These are phyloP conservation scores for Neospora caninum DNA, from an alignment of 169 alveolate species.

Conservation along the genomic window DNA sequence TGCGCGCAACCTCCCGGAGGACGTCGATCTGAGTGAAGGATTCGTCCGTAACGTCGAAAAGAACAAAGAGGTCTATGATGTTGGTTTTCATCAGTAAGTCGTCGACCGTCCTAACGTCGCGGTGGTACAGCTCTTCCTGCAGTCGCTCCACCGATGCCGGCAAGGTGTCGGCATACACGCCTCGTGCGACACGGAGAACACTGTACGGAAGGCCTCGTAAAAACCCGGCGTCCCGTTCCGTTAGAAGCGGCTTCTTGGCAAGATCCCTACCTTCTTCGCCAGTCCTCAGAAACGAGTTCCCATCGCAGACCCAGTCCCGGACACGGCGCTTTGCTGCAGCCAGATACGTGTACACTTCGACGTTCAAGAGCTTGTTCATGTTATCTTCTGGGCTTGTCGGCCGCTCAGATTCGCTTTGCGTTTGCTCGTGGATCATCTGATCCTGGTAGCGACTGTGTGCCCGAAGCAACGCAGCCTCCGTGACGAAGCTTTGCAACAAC, in stretches of 20 bases:
- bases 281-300: conserved; percentile 47
- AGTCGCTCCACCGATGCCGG: conserved; percentile 38
- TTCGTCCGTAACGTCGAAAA: conserved; percentile 39
- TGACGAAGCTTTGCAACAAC: conserved; percentile 40
- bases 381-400: conserved; percentile 19
- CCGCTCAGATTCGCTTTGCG: background rate
- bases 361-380: background rate
- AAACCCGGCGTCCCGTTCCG: conserved; percentile 43
- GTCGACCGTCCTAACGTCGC: conserved; percentile 26
- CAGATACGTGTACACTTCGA: conserved; percentile 23
- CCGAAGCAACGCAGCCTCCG: conserved; percentile 33
- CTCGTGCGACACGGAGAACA: conserved; percentile 42
- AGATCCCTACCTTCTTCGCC: background rate
- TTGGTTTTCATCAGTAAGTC: conserved; percentile 50
- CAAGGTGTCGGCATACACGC: background rate
- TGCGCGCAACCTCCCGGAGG: conserved; percentile 1
- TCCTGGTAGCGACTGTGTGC: conserved; percentile 13
- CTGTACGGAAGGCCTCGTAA: conserved; percentile 45
- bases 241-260: background rate
- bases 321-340: conserved; percentile 36
- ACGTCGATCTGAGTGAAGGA: conserved; percentile 38
- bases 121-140: conserved; percentile 15
- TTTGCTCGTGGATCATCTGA: background rate
- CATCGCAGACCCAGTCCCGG: conserved; percentile 51
- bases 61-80: conserved; percentile 40